Percentiles rank a stretch among this genome's conserved stretches.
These are phyloP conservation scores for Volvariella volvacea DNA, from an alignment of 1,284 basidiomycete genomes.

Conservation along the genomic window DNA sequence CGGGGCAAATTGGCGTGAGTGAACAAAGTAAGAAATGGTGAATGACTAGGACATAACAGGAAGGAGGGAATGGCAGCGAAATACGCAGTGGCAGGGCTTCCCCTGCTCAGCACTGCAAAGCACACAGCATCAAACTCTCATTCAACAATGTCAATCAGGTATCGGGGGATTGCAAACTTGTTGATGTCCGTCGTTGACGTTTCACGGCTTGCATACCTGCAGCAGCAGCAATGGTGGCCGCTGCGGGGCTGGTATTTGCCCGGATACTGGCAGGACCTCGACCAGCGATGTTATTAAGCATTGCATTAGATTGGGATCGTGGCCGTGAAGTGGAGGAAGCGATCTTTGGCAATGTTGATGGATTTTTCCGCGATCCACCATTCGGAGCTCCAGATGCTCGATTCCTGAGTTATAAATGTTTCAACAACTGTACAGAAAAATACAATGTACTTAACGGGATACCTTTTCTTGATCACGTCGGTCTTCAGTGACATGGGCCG, in stretches of 20 bases:
- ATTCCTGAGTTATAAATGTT: slow-evolving; percentile 41
- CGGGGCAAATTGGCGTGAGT: not conserved
- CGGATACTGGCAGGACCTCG: slow-evolving; percentile 28
- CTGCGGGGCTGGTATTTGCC: slow-evolving; percentile 12
- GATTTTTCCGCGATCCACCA: slow-evolving; percentile 55
- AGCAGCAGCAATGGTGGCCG: slow-evolving; percentile 19
- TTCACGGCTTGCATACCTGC: slow-evolving; percentile 54
- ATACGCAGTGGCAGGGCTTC: too few species aligned
- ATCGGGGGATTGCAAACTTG: slow-evolving; percentile 30
- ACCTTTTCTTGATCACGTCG: slow-evolving; percentile 98
- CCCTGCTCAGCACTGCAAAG: not conserved
- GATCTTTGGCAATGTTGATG: slow-evolving; percentile 56
- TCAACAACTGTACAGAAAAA: not conserved
- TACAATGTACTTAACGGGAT: slow-evolving; percentile 20
- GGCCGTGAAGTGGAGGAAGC: slow-evolving; percentile 62
- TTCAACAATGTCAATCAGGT: slow-evolving; percentile 12
- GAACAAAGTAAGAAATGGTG: slow-evolving; percentile 9
- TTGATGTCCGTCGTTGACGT: slow-evolving; percentile 72
- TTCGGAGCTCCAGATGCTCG: slow-evolving; percentile 69
- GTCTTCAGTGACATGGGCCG: slow-evolving; percentile 92
- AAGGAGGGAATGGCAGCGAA: not conserved
- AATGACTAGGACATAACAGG: slow-evolving; percentile 6
- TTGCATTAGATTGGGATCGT: slow-evolving; percentile 55
- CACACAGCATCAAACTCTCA: too few species aligned
- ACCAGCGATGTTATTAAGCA: slow-evolving; percentile 33